Evolutionary conservation across 2,329 filamentous ascomycete genomes (phyloP), one percentile per base, ranked within the genome.

Genomic region (Exutisphaerella laricina): DNA sequence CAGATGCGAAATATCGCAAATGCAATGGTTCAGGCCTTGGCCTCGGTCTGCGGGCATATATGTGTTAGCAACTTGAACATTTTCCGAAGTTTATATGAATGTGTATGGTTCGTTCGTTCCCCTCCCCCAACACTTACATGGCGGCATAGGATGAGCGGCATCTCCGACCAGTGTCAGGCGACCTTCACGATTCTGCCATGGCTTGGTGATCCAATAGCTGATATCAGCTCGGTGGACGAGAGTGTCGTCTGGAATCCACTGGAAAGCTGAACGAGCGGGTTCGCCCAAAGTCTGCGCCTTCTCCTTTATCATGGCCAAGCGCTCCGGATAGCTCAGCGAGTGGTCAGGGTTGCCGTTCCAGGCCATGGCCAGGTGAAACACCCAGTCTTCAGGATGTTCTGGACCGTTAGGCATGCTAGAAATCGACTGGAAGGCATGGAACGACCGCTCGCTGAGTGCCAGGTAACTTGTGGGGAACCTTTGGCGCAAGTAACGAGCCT

Each of bases 21-120:
- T 45, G 22, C 42, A 45, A 26, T 45, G 35, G 18, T 45, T 45
- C 10, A 45, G 42, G n/a, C 42, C 42, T 22, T 45, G 42, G 3
- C 42, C 42, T 3, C 42, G 42, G 22, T 39, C 25, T 30, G 8
- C 6, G 31, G 13, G 18, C n/a, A n/a, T 8, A 12, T 35, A 14
- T 18, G 12, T 13, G 39, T 21, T 18, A 25, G 4, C 22, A n/a
- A 29, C 12, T 4, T 8, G 14, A 22, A 23, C 5, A 10, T 8
- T 6, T 12, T 32, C 14, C 5, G 28, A 13, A 29, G 28, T 7
- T 12, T 4, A n/a, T n/a, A n/a, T n/a, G n/a, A n/a, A n/a, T n/a
- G n/a, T n/a, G n/a, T n/a, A n/a, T n/a, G n/a, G n/a, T n/a, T n/a
- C n/a, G n/a, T n/a, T n/a, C n/a, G n/a, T n/a, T n/a, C n/a, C n/a